Percentiles rank a stretch among this genome's conserved stretches.
These are phyloP conservation scores for Sporothrix globosa DNA, from an alignment of 2,329 filamentous ascomycete genomes.

Conservation along the genomic window DNA sequence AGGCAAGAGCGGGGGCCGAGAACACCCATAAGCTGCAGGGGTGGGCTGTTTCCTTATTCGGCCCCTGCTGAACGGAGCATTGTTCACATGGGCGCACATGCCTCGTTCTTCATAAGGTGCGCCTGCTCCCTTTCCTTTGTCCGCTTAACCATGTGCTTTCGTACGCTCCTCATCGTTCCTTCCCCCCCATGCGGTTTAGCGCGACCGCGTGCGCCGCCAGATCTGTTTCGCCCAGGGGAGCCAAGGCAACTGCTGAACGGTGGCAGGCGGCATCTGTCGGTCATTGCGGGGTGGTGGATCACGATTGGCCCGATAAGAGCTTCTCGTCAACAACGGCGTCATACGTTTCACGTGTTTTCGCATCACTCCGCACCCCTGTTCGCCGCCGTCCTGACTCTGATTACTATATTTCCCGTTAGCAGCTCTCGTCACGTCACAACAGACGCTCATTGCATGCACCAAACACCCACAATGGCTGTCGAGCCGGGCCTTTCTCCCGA, in stretches of 20 bases:
- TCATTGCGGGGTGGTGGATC: conserved; percentile 21
- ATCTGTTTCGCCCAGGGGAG: neutral
- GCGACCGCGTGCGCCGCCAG: neutral
- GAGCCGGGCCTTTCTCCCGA: conserved; percentile 65
- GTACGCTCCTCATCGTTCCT: neutral
- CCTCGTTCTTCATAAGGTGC: neutral
- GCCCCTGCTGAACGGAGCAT: neutral
- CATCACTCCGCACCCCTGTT: neutral
- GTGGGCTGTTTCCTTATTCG: neutral
- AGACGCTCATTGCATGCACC: neutral
- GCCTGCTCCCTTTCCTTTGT: neutral
- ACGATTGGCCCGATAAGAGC: conserved; percentile 20
- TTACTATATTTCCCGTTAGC: neutral
- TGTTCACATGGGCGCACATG: conserved; percentile 20
- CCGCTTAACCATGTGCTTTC: conserved; percentile 15
- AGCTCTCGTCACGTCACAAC: neutral
- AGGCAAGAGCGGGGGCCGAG: conserved; percentile 23
- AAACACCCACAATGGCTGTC: neutral
- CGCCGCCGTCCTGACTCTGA: neutral
- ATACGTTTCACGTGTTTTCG: neutral
- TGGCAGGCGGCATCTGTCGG: conserved; percentile 3
- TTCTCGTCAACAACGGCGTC: neutral
- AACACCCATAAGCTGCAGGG: conserved; percentile 21
- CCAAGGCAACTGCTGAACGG: neutral
- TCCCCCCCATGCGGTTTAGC: conserved; percentile 17